Conservation (phyloP, 345 rosid genomes). For the Bruguiera sexangula region DNA sequence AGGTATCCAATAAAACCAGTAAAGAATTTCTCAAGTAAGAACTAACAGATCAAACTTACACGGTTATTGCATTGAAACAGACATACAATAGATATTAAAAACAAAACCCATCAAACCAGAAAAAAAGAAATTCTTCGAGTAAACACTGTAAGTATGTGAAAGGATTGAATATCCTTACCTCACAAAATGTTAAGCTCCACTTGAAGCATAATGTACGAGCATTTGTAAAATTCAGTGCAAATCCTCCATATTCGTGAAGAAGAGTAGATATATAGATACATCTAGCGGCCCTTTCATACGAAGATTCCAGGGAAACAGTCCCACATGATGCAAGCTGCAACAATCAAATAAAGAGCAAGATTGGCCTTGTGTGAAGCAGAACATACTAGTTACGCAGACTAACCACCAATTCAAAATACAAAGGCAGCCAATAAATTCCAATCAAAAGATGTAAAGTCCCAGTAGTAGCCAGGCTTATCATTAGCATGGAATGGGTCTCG, state of each 20-base stretch:
- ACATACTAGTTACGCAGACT: not conserved
- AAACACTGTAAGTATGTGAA: too few relatives aligned
- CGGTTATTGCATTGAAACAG: not conserved
- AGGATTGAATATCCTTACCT: slow-evolving; percentile 28
- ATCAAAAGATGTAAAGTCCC: too few relatives aligned
- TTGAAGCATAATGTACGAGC: slow-evolving; percentile 31
- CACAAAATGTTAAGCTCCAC: slow-evolving; percentile 45
- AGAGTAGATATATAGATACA: slow-evolving; percentile 51
- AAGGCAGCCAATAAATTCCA: too few relatives aligned
- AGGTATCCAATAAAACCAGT: not conserved
- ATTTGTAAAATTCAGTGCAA: slow-evolving; percentile 30
- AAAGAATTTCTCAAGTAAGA: not conserved
- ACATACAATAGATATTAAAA: not conserved
- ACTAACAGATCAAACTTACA: not conserved
- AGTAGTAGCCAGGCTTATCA: too few relatives aligned
- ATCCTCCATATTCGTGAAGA: slow-evolving; percentile 40
- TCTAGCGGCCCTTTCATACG: slow-evolving; percentile 48
- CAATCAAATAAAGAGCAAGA: not conserved
- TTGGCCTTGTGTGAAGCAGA: not conserved
- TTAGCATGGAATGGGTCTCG: too few relatives aligned
- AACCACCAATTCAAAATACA: not conserved
- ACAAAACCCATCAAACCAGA: not conserved
- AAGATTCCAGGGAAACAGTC: slow-evolving; percentile 43
- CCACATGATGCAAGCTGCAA: slow-evolving; percentile 52
- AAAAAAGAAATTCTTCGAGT: too few relatives aligned